These are phyloP conservation scores for Iris macrosiphon DNA, from an alignment of 106 monocot genomes.

Conservation along the genomic window DNA sequence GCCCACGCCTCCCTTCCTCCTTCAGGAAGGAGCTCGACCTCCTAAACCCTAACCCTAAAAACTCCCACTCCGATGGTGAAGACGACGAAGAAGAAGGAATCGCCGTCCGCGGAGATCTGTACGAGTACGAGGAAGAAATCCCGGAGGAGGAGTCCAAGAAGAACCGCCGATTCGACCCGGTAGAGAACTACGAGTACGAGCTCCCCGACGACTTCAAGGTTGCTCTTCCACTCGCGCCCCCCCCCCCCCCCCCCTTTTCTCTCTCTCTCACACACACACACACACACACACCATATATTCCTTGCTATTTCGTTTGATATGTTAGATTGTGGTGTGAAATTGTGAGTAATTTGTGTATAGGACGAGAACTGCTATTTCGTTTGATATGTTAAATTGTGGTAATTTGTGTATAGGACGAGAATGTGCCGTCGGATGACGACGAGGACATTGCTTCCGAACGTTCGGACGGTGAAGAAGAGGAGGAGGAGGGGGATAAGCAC, in stretches of 20 bases:
- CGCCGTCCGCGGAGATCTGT: conserved; percentile 25
- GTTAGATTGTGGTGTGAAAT: too few species aligned
- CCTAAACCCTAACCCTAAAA: conserved; percentile 5
- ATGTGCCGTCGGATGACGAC: conserved; percentile 70
- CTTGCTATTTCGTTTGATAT: too few species aligned
- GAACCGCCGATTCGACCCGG: conserved; percentile 79
- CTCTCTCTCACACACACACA: too few species aligned
- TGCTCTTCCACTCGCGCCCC: too few species aligned
- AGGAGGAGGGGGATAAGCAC: conserved; percentile 36
- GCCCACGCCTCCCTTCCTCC: conserved; percentile 61
- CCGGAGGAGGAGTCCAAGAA: conserved; percentile 73
- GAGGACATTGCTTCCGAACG: conserved; percentile 16
- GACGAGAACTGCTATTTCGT: too few species aligned
- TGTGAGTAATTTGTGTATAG: too few species aligned
- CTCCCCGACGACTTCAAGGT: conserved; percentile 82
- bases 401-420: too few species aligned
- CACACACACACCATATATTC: too few species aligned
- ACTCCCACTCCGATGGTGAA: conserved; percentile 8
- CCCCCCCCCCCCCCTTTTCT: too few species aligned
- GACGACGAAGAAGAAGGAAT: conserved; percentile 2
- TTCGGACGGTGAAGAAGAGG: conserved; percentile 9
- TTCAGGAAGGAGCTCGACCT: conserved; percentile 42
- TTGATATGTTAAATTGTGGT: too few species aligned
- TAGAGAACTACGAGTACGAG: conserved; percentile 92
- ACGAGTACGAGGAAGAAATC: conserved; percentile 74